Conservation (phyloP, 768 basidiomycete species). For the Rhodosporidiobolus odoratus region DNA sequence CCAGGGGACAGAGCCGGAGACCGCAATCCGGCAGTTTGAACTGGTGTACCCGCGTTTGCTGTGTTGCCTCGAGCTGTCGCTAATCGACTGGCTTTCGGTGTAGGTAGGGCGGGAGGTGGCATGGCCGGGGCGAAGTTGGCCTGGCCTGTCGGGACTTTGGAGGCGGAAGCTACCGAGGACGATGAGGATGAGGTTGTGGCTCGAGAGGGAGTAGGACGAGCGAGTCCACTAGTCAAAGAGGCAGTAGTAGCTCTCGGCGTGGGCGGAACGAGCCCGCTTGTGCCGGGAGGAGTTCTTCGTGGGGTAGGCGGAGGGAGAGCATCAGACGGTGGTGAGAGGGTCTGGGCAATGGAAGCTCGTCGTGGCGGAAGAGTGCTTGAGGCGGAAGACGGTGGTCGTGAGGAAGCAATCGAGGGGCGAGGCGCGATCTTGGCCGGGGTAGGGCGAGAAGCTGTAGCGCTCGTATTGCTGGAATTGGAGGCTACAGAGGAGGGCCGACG, state of each 20-base stretch:
- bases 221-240: neutral
- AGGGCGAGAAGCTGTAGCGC: too few relatives aligned
- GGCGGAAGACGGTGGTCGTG: neutral
- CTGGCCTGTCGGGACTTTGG: neutral
- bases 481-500: neutral
- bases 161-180: neutral
- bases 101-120: neutral
- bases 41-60: too few relatives aligned
- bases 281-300: too few relatives aligned
- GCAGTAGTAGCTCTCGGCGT: too few relatives aligned
- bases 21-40: too few relatives aligned
- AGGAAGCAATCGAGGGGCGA: neutral
- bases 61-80: too few relatives aligned
- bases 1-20: neutral
- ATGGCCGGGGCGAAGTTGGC: constrained; percentile 9
- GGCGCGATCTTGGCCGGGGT: too few relatives aligned
- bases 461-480: too few relatives aligned
- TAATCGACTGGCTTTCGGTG: neutral
- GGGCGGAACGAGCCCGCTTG: neutral
- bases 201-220: neutral
- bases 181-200: neutral
- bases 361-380: neutral
- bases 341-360: too few relatives aligned
- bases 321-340: neutral
- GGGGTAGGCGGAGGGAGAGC: too few relatives aligned